Base-by-base conservation (phyloP, 164 flowering plant species). In the Aristolochia fimbriata region DNA sequence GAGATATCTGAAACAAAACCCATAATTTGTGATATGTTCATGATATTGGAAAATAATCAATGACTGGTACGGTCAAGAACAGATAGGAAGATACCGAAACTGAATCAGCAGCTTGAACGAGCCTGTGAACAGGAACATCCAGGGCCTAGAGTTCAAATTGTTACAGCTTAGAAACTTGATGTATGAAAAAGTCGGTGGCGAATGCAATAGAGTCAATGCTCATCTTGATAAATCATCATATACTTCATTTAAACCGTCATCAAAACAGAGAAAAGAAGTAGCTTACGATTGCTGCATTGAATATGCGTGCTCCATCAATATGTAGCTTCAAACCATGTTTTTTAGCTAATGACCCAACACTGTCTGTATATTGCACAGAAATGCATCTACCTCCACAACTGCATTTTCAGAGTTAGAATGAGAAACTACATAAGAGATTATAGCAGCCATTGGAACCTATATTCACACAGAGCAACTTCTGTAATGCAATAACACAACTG, bases 251-350 rank as follows among this genome's bases (percentile, higher is more conserved):
- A 0, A 23, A 14, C 16, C 24, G 23, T 25, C 27, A 24, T 54
- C 23, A 21, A 12, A 31, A 15, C 59, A 56, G 27, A 20, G 8
- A 53, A 53, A 20, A 16, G n/a, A 9, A 27, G 19, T 13, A 24
- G 78, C 95, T 85, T 70, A 92, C 96, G 62, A 70, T 68, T 59
- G 96, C 72, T 47, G 98, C 96, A 77, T 92, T 87, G 65, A 92
- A 92, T 61, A 92, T 92, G 41, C 96, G 89, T 59, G 96, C 98
- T 48, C 98, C 96, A 68, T 92, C 98, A 65, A 89, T 89, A 64
- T 92, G 98, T 71, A 92, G 89, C 80, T 92, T 89, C 70, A 92
- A 46, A 33, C 88, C 98, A 72, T 92, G 80, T 66, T 76, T 83
- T 74, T 84, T 87, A 25, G 96, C 93, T 24, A 92, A 12, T 72